These are phyloP conservation scores for Phaeosphaeriaceae sp. DNA, from an alignment of 2,329 filamentous ascomycete genomes.

Conservation along the genomic window DNA sequence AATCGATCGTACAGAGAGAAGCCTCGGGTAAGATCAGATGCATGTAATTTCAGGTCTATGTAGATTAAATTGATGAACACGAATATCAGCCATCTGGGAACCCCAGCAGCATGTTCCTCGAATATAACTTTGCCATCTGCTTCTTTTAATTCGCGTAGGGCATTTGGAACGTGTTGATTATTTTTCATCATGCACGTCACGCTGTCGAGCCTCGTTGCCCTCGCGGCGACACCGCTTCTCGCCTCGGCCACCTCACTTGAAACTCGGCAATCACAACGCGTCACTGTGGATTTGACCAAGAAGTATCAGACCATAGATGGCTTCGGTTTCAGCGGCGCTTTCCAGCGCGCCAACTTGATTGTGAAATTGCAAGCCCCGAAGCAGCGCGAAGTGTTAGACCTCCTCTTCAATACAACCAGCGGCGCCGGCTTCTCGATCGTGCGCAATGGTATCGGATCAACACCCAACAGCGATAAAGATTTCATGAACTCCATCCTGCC, in stretches of 20 bases:
- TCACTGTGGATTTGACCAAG: conserved; percentile 51
- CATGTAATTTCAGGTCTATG: background rate
- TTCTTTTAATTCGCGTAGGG: background rate
- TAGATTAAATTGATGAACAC: conserved; percentile 6
- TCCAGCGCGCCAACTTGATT: conserved; percentile 55
- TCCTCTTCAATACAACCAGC: conserved; percentile 55
- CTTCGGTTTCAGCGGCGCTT: conserved; percentile 55
- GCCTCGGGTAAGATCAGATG: conserved; percentile 4
- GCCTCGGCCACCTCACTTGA: conserved; percentile 19
- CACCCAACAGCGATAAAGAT: conserved; percentile 50
- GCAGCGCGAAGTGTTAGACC: conserved; percentile 51
- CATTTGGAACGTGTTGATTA: background rate
- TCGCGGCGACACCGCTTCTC: conserved; percentile 17
- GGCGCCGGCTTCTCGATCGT: conserved; percentile 56
- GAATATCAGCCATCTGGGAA: conserved; percentile 2
- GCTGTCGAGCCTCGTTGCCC: conserved; percentile 11
- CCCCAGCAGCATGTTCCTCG: background rate
- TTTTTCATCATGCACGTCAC: conserved; percentile 14
- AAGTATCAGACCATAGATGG: conserved; percentile 57
- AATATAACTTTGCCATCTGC: background rate
- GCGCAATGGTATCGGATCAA: conserved; percentile 55
- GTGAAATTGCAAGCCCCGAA: conserved; percentile 50
- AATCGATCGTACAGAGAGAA: conserved; percentile 3
- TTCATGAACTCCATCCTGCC: conserved; percentile 41
- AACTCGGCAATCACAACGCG: conserved; percentile 27